Evolutionary conservation across 192 early-diverging fungal genomes (phyloP).

Genomic region (Backusella psychrophila): DNA sequence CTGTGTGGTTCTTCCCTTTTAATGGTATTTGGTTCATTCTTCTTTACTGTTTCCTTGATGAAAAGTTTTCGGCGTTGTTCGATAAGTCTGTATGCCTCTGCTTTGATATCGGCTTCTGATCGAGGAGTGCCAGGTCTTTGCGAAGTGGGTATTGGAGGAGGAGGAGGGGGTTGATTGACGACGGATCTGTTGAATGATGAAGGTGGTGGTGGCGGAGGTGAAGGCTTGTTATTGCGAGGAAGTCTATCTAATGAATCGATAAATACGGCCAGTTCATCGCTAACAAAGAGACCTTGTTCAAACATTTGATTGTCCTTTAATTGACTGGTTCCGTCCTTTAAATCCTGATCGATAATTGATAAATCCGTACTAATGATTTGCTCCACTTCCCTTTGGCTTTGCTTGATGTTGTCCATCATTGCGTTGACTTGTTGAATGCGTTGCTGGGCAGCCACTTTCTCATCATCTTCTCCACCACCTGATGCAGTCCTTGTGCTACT

Average conservation of each 20-base stretch:
- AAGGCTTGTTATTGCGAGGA: neutral
- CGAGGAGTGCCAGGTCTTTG: constrained; percentile 22
- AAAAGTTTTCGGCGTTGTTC: constrained; percentile 34
- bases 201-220: neutral
- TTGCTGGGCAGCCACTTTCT: neutral
- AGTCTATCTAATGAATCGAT: constrained; percentile 20
- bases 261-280: constrained; percentile 26
- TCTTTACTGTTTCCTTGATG: constrained; percentile 4
- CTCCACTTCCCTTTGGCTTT: neutral
- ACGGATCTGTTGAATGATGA: neutral
- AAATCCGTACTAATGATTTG: constrained; percentile 10
- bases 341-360: constrained; percentile 8
- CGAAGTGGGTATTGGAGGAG: constrained; percentile 34
- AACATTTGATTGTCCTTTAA: constrained; percentile 30
- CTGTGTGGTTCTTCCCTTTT: neutral
- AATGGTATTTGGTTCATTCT: neutral
- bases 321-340: neutral
- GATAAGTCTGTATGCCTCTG: constrained; percentile 49
- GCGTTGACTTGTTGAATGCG: neutral
- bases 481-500: neutral
- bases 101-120: constrained; percentile 53
- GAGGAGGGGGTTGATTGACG: neutral
- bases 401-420: neutral
- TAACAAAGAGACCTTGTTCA: constrained; percentile 32
- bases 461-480: neutral